phyloP scores from a whole-genome alignment of 2,329 filamentous ascomycete genomes.

The Fusarium heterosporum region DNA sequence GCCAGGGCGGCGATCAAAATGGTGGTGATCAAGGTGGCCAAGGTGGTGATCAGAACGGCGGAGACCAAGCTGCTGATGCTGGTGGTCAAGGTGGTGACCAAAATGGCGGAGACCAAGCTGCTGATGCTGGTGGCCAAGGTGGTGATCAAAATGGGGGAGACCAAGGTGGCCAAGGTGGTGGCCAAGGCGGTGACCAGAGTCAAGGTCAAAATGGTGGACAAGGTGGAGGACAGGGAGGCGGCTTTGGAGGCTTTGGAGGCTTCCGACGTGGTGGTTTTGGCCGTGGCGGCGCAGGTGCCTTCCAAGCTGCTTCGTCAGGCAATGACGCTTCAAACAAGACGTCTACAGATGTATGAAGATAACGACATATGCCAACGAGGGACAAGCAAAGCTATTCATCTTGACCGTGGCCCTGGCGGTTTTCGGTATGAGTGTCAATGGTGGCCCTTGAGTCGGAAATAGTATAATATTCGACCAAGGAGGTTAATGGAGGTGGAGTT shows the following conservation, averaged over 20 bases:
- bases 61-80: constrained; percentile 6
- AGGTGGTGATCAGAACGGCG: constrained; percentile 3
- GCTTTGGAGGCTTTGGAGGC: background rate
- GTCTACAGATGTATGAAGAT: constrained; percentile 29
- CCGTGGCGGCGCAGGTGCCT: constrained; percentile 19
- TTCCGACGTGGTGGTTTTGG: constrained; percentile 1
- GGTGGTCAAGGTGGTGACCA: constrained; percentile 10
- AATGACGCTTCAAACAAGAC: constrained; percentile 28
- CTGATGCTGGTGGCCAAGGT: background rate
- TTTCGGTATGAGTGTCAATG: constrained; percentile 57
- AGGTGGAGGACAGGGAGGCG: constrained; percentile 3
- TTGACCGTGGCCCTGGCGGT: constrained; percentile 66
- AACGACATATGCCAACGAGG: constrained; percentile 42
- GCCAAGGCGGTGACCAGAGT: constrained; percentile 3
- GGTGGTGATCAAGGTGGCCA: constrained; percentile 1
- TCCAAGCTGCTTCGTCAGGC: constrained; percentile 33
- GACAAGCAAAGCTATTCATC: constrained; percentile 49
- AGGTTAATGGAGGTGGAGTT: constrained; percentile 53
- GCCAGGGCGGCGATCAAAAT: constrained; percentile 21
- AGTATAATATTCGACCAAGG: constrained; percentile 48
- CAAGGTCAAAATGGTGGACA: constrained; percentile 4
- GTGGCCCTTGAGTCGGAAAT: constrained; percentile 66
- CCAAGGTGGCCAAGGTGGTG: constrained; percentile 11
- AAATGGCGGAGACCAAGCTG: constrained; percentile 17
- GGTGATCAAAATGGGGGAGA: constrained; percentile 7